A percentile compares a stretch with the other conserved stretches of the same genome.
phyloP scores from a whole-genome alignment of 2,329 filamentous ascomycete species.

The Colletotrichum sp. region DNA sequence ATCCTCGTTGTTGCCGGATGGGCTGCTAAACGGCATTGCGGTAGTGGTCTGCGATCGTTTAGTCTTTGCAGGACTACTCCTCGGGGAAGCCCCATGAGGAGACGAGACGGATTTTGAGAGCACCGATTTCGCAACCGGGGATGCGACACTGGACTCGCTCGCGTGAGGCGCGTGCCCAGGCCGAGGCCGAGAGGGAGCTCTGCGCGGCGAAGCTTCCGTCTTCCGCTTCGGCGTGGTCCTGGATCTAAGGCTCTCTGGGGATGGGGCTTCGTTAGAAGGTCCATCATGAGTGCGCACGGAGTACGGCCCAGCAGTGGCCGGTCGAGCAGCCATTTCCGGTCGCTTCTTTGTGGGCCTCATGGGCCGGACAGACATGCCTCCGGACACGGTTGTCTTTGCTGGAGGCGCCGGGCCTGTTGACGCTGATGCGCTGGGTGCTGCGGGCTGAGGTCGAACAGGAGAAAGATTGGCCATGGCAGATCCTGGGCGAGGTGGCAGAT shows the following conservation, averaged over 20 bases:
- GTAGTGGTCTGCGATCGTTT: constrained; percentile 32
- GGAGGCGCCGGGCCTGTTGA: constrained; percentile 37
- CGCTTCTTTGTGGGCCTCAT: constrained; percentile 64
- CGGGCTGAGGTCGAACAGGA: constrained; percentile 49
- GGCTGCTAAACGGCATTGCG: constrained; percentile 43
- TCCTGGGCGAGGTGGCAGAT: constrained; percentile 59
- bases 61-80: constrained; percentile 43
- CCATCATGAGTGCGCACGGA: constrained; percentile 61
- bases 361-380: constrained; percentile 67
- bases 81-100: constrained; percentile 37
- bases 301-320: constrained; percentile 69
- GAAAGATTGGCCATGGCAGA: constrained; percentile 40
- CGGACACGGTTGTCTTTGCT: constrained; percentile 48
- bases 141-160: constrained; percentile 55
- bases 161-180: constrained; percentile 53
- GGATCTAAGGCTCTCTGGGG: constrained; percentile 50
- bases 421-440: constrained; percentile 30
- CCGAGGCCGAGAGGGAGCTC: constrained; percentile 48
- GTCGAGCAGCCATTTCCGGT: constrained; percentile 61
- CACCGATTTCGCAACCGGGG: constrained; percentile 40
- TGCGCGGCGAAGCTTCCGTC: constrained; percentile 55
- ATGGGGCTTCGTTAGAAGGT: constrained; percentile 43
- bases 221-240: constrained; percentile 57
- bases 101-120: constrained; percentile 17
- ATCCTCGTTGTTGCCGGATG: constrained; percentile 55